These are phyloP conservation scores for Aspergillus asperescens DNA, from an alignment of 495 filamentous ascomycete genomes.

Conservation along the genomic window DNA sequence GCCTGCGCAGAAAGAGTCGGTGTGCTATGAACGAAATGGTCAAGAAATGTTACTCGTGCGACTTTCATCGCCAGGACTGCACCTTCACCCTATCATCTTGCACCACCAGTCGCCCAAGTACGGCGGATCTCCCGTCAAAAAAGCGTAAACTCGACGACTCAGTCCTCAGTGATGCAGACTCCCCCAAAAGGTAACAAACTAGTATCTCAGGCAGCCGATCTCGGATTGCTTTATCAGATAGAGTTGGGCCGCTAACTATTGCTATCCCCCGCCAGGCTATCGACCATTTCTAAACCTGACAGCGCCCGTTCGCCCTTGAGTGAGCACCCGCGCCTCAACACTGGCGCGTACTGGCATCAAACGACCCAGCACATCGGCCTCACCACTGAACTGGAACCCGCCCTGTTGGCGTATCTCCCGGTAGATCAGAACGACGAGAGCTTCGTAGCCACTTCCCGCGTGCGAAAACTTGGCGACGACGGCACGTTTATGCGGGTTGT, in stretches of 20 bases:
- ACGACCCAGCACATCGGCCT: slow-evolving; percentile 49
- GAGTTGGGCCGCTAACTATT: slow-evolving; percentile 15
- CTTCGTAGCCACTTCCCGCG: slow-evolving; percentile 34
- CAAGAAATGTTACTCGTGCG: slow-evolving; percentile 50
- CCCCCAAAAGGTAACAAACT: slow-evolving; percentile 41
- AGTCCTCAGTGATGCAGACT: slow-evolving; percentile 28
- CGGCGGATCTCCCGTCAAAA: slow-evolving; percentile 57
- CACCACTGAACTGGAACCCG: slow-evolving; percentile 50
- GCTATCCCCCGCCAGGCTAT: slow-evolving; percentile 21
- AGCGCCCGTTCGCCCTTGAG: slow-evolving; percentile 22
- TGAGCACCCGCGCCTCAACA: slow-evolving; percentile 26
- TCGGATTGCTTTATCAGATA: slow-evolving; percentile 20
- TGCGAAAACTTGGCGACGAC: slow-evolving; percentile 74
- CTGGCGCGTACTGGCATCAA: slow-evolving; percentile 41
- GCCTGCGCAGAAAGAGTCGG: slow-evolving; percentile 75
- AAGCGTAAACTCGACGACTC: slow-evolving; percentile 61
- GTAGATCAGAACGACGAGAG: slow-evolving; percentile 41
- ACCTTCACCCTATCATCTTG: slow-evolving; percentile 38
- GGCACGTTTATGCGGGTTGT: slow-evolving; percentile 74
- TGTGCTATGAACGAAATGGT: slow-evolving; percentile 74
- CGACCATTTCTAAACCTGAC: slow-evolving; percentile 26
- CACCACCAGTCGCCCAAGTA: slow-evolving; percentile 12
- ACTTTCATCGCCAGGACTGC: slow-evolving; percentile 51
- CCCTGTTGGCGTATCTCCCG: slow-evolving; percentile 43
- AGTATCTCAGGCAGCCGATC: slow-evolving; percentile 16